A percentile compares a stretch with the other conserved stretches of the same genome.
Conservation (phyloP, 23 red algal species). For the Gracilariopsis chorda region DNA sequence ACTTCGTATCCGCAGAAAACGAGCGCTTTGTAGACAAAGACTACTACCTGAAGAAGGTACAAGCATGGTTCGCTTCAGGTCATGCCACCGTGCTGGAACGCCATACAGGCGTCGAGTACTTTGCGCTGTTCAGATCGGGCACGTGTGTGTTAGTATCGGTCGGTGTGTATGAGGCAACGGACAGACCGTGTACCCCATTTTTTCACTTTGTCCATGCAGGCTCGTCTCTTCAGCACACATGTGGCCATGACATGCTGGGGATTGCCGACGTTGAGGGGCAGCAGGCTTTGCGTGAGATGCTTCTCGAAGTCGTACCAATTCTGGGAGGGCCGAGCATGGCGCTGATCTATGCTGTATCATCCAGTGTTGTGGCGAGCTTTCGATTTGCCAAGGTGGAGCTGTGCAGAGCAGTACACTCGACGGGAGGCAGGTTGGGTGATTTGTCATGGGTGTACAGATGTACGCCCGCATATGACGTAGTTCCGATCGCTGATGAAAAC, state of each 20-base stretch:
- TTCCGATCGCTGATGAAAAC: not conserved
- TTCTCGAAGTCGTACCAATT: not conserved
- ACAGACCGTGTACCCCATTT: not conserved
- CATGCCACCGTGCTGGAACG: not conserved
- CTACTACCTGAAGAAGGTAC: not conserved
- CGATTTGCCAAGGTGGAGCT: not conserved
- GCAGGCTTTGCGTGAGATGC: not conserved
- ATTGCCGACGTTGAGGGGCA: not conserved
- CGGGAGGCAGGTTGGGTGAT: not conserved
- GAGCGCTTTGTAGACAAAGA: not conserved
- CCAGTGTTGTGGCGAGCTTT: not conserved
- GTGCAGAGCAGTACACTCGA: not conserved
- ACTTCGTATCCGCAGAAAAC: not conserved
- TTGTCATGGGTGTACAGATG: not conserved
- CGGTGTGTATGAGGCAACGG: not conserved
- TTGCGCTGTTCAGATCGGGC: not conserved
- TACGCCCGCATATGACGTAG: not conserved
- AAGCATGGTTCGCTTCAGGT: not conserved
- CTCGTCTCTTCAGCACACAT: not conserved
- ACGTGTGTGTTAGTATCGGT: not conserved
- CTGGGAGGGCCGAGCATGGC: not conserved
- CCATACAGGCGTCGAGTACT: conserved; percentile 3
- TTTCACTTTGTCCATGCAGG: not conserved
- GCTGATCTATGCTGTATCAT: not conserved
- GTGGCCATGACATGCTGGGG: not conserved